These are phyloP conservation scores for Pseudogymnoascus sp. DNA, from an alignment of 2,329 filamentous ascomycete species.

Conservation along the genomic window DNA sequence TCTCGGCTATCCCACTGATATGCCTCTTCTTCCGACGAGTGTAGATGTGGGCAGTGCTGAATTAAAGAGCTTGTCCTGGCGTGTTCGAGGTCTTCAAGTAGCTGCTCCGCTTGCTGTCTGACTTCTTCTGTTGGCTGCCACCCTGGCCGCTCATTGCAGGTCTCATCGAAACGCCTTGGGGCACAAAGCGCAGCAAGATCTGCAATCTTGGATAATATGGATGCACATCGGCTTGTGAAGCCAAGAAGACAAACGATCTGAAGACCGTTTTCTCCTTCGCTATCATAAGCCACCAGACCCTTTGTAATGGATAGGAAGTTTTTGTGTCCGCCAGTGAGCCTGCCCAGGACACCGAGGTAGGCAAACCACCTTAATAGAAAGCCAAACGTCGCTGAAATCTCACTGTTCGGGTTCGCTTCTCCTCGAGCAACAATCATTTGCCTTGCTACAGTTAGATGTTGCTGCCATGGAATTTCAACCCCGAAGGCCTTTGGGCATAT, in stretches of 20 bases:
- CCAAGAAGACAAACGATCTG: conserved; percentile 75
- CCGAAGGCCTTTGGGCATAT: conserved; percentile 75
- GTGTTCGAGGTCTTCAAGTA: conserved; percentile 54
- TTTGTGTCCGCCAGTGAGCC: conserved; percentile 51
- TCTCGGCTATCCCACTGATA: conserved; percentile 53
- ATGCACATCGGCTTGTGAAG: conserved; percentile 64
- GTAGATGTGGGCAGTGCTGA: conserved; percentile 35
- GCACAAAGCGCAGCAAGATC: conserved; percentile 64
- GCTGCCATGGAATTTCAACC: conserved; percentile 73
- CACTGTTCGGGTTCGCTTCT: conserved; percentile 39
- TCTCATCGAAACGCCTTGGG: conserved; percentile 49
- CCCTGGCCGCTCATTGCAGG: conserved; percentile 39
- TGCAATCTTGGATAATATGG: conserved; percentile 63
- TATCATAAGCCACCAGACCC: conserved; percentile 36
- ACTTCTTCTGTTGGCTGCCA: conserved; percentile 52
- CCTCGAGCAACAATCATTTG: conserved; percentile 63
- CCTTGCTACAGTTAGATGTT: conserved; percentile 66
- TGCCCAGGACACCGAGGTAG: conserved; percentile 73
- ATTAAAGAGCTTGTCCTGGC: conserved; percentile 39
- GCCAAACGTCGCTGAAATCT: conserved; percentile 45
- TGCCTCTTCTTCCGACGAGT: conserved; percentile 39
- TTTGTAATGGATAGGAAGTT: conserved; percentile 14
- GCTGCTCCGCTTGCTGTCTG: conserved; percentile 46
- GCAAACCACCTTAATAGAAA: conserved; percentile 79
- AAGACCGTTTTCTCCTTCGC: conserved; percentile 51